Conservation (phyloP, 306 rosid genomes). For the Adenanthera pavonina region DNA sequence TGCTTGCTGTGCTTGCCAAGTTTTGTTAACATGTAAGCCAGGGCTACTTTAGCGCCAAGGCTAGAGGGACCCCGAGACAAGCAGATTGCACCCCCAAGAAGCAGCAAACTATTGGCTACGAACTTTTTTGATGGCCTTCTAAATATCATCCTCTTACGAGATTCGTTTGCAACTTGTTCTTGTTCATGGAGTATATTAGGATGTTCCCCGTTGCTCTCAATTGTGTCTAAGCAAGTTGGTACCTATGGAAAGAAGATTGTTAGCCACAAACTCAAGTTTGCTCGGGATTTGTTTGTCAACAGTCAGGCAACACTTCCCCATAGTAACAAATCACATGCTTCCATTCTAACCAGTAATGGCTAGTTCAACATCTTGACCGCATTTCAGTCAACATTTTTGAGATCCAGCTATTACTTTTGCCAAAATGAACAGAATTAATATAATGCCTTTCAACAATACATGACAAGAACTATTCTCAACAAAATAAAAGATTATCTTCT, state of each 20-base stretch:
- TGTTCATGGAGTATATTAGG: constrained; percentile 38
- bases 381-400: constrained; percentile 2
- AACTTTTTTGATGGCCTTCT: constrained; percentile 66
- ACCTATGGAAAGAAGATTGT: constrained; percentile 54
- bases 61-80: constrained; percentile 80
- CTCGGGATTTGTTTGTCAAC: not conserved
- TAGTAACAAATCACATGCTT: not conserved
- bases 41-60: constrained; percentile 86
- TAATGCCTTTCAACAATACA: not conserved
- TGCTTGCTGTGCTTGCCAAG: constrained; percentile 63
- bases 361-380: not conserved
- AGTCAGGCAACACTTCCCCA: not conserved
- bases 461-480: not conserved
- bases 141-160: constrained; percentile 37
- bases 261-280: constrained; percentile 6
- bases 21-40: constrained; percentile 73
- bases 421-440: not conserved
- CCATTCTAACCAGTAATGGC: not conserved
- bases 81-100: constrained; percentile 78
- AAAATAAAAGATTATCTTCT: not conserved
- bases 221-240: constrained; percentile 61
- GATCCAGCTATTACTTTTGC: not conserved
- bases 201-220: constrained; percentile 29
- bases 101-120: constrained; percentile 71
- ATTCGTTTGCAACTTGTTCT: constrained; percentile 40